Evolutionary conservation across 2,329 filamentous ascomycete species (phyloP).

Genomic region (Bipolaris bicolor): DNA sequence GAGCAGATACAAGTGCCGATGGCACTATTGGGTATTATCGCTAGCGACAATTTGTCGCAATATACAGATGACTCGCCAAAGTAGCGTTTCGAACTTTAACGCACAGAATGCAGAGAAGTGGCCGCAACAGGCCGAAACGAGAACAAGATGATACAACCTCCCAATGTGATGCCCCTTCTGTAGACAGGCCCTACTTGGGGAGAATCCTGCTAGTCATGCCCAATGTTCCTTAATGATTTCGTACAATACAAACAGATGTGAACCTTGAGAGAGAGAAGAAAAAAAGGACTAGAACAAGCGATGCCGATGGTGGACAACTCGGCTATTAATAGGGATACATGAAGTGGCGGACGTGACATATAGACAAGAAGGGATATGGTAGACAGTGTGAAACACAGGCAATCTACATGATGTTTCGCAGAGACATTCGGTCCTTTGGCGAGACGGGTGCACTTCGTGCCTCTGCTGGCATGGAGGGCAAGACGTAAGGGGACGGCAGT

Average conservation of each 20-base stretch:
- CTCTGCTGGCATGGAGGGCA: conserved; percentile 25
- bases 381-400: conserved; percentile 28
- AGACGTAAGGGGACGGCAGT: conserved; percentile 40
- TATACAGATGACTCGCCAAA: conserved; percentile 7
- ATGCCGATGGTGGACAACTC: conserved; percentile 16
- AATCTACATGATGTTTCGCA: conserved; percentile 44
- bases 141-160: conserved; percentile 5
- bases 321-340: conserved; percentile 26
- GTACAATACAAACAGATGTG: conserved; percentile 10
- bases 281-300: conserved; percentile 15
- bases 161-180: conserved; percentile 2
- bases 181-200: conserved; percentile 20
- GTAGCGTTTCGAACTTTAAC: conserved; percentile 15
- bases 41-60: conserved; percentile 12
- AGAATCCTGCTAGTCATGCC: conserved; percentile 21
- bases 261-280: conserved; percentile 1
- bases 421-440: conserved; percentile 44
- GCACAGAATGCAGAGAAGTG: conserved; percentile 4
- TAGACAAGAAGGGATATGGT: conserved; percentile 32
- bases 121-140: conserved; percentile 7
- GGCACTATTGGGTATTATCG: conserved; percentile 22
- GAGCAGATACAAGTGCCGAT: conserved; percentile 11
- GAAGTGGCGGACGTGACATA: conserved; percentile 18
- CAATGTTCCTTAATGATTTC: conserved; percentile 16
- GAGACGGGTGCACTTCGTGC: conserved; percentile 43